phyloP scores from a whole-genome alignment of 306 rosid genomes.

The Cucurbita maxima region DNA sequence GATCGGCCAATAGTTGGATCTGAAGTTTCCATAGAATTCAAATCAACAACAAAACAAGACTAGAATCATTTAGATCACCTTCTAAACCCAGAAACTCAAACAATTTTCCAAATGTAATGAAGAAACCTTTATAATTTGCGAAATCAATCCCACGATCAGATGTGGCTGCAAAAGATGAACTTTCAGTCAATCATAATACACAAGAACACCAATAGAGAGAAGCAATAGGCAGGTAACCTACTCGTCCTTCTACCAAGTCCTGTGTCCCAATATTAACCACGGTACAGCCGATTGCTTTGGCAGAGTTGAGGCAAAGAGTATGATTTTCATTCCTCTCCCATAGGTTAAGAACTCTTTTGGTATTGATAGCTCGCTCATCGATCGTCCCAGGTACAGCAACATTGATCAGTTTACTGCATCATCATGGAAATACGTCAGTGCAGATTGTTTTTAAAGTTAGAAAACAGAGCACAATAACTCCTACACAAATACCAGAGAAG shows the following conservation, averaged over 20 bases:
- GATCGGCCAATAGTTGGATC: conserved; percentile 95
- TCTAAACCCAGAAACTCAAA: neutral
- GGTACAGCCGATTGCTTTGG: conserved; percentile 98
- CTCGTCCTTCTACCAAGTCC: conserved; percentile 92
- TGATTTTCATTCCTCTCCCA: conserved; percentile 99
- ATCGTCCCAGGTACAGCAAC: conserved; percentile 98
- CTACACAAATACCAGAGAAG: conserved; percentile 70
- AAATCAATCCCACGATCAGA: conserved; percentile 80
- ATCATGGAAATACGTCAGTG: conserved; percentile 11
- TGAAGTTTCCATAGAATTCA: conserved; percentile 21
- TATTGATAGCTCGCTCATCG: conserved; percentile 86
- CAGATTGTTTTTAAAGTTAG: conserved; percentile 4
- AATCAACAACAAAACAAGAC: neutral
- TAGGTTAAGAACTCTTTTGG: conserved; percentile 45
- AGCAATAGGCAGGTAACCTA: conserved; percentile 20
- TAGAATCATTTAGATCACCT: neutral
- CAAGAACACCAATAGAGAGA: neutral
- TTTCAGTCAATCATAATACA: conserved; percentile 4
- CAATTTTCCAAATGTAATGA: conserved; percentile 4
- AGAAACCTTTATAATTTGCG: conserved; percentile 88
- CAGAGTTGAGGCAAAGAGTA: conserved; percentile 92
- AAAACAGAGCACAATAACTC: conserved; percentile 12
- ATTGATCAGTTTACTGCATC: conserved; percentile 92
- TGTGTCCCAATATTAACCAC: conserved; percentile 90
- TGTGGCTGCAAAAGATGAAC: conserved; percentile 63